phyloP scores from a whole-genome alignment of 1,284 basidiomycete species.

The Pseudozyma flocculosa region DNA sequence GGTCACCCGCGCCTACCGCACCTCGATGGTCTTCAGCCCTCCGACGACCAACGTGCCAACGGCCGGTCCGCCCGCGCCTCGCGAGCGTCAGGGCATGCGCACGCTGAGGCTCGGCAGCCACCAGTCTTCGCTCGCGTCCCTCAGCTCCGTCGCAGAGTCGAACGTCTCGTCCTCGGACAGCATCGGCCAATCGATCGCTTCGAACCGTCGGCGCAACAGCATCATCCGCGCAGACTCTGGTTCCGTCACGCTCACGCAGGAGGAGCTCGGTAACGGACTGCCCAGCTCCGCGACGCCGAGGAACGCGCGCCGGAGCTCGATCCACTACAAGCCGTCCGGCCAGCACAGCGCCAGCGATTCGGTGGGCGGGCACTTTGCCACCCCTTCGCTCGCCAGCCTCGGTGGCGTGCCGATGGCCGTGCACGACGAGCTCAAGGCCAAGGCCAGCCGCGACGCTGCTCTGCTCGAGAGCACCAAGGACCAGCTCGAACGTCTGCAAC shows the following conservation, averaged over 20 bases:
- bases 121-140: slow-evolving; percentile 12
- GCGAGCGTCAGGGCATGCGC: slow-evolving; percentile 41
- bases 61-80: slow-evolving; percentile 4
- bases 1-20: slow-evolving; percentile 27
- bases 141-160: slow-evolving; percentile 24
- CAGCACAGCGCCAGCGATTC: background rate
- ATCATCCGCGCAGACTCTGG: slow-evolving; percentile 19
- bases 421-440: slow-evolving; percentile 47
- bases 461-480: slow-evolving; percentile 34
- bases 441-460: slow-evolving; percentile 32
- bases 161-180: slow-evolving; percentile 6
- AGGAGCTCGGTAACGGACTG: slow-evolving; percentile 15
- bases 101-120: slow-evolving; percentile 42
- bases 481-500: slow-evolving; percentile 39
- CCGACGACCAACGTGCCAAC: background rate
- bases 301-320: slow-evolving; percentile 21
- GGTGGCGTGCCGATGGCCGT: slow-evolving; percentile 31
- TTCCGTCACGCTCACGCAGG: background rate
- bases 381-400: slow-evolving; percentile 19
- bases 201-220: slow-evolving; percentile 30
- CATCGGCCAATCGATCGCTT: slow-evolving; percentile 3
- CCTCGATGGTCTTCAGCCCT: slow-evolving; percentile 6
- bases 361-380: slow-evolving; percentile 7
- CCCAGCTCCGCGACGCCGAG: slow-evolving; percentile 13
- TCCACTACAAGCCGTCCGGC: slow-evolving; percentile 38